Evolutionary conservation across 306 rosid genomes (phyloP), one percentile per base, ranked within the genome.

Genomic region (Macrotyloma uniflorum): DNA sequence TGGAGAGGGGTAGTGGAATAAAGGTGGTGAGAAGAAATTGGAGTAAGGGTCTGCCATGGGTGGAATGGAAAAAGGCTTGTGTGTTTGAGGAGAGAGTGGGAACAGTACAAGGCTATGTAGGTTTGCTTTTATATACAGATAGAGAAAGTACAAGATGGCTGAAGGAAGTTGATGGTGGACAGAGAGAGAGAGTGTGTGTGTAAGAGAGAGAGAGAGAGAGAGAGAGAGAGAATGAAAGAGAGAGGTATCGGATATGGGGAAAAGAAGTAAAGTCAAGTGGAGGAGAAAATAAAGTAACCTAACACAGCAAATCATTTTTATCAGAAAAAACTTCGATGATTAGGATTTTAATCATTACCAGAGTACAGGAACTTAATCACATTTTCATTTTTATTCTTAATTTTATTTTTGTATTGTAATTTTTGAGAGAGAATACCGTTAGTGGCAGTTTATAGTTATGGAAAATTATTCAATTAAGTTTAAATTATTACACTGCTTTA

Each of bases 121-220:
- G 51, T 68, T 62, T 23, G 53, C 82, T 82, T 82, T 82, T 72
- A 76, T 77, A 76, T 70, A 70, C 70, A 76, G 70, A 83, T 79
- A 68, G 86, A 80, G 90, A 73, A 86, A 86, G 94, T 76, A 88
- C 87, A 87, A 87, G 86, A 90, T 88, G 91, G 82, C 91, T 81
- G 88, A 90, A 86, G 90, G 75, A 64, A 88, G 94, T 85, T 90
- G 82, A 84, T 82, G 94, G 90, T 86, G 83, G 82, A 81, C 85
- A 86, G 85, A 46, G 67, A 72, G 46, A 78, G 69, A 46, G 76
- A 59, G n/a, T n/a, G n/a, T n/a, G n/a, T n/a, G n/a, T n/a, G n/a
- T n/a, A n/a, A n/a, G n/a, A n/a, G 80, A 67, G 81, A 67, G 84
- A 49, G 87, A 33, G 58, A 53, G 74, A 6, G 58, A 18, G 13